Percentiles rank a stretch among this genome's conserved stretches.
phyloP scores from a whole-genome alignment of 2,329 filamentous ascomycete species.

The Botryotinia globosa region DNA sequence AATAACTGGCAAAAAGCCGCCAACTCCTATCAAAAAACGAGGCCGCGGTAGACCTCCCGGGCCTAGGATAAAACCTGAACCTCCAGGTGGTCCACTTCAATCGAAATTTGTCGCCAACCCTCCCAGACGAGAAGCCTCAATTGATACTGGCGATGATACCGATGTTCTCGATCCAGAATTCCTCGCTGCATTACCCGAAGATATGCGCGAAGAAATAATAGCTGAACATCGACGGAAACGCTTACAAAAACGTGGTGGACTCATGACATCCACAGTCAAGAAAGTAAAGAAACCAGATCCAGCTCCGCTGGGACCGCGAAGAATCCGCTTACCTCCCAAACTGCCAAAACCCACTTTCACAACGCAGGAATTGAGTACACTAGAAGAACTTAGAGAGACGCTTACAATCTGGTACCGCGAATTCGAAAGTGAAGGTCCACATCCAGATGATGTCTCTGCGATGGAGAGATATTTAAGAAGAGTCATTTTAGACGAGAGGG shows the following conservation, averaged over 20 bases:
- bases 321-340: conserved; percentile 48
- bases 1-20: conserved; percentile 26
- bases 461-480: conserved; percentile 68
- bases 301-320: conserved; percentile 31
- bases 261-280: conserved; percentile 36
- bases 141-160: conserved; percentile 66
- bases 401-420: conserved; percentile 72
- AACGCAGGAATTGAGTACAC: conserved; percentile 50
- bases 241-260: conserved; percentile 50
- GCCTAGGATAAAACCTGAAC: conserved; percentile 28
- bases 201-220: conserved; percentile 74
- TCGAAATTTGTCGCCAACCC: conserved; percentile 12
- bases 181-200: conserved; percentile 77
- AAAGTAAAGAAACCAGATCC: conserved; percentile 29
- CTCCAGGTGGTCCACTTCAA: conserved; percentile 14
- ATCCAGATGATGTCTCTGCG: conserved; percentile 72
- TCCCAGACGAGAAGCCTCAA: conserved; percentile 47
- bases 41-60: conserved; percentile 43
- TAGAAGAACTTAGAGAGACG: conserved; percentile 69
- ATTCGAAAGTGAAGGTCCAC: conserved; percentile 72
- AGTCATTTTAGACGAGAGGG: conserved; percentile 72
- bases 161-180: conserved; percentile 55
- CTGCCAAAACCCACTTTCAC: conserved; percentile 60
- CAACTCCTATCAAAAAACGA: conserved; percentile 64
- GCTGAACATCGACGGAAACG: conserved; percentile 65